phyloP scores from a whole-genome alignment of 768 basidiomycete genomes.

The Leucocoprinus leucothites region DNA sequence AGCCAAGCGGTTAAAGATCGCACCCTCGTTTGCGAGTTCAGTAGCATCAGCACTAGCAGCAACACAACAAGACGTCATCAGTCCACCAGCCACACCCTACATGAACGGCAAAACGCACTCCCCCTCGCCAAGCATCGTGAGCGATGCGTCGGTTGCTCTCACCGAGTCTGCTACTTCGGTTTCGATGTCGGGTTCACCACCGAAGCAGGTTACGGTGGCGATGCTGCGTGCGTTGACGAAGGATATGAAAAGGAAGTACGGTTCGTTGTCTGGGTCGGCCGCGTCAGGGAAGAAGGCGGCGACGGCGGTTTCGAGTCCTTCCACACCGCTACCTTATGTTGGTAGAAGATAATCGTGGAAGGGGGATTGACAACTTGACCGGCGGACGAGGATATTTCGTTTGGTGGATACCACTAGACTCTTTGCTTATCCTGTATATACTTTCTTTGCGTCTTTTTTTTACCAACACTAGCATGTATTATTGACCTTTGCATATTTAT shows the following conservation, averaged over 20 bases:
- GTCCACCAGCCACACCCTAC: slow-evolving; percentile 9
- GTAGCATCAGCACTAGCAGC: too few relatives aligned
- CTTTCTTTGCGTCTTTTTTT: too few relatives aligned
- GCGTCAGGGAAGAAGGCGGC: background rate
- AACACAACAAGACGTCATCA: background rate
- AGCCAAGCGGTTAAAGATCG: slow-evolving; percentile 11
- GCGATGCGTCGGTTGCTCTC: slow-evolving; percentile 5
- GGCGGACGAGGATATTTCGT: background rate
- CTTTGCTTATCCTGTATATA: too few relatives aligned
- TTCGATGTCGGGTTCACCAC: slow-evolving; percentile 40
- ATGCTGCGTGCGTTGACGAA: slow-evolving; percentile 63
- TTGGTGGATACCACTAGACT: background rate
- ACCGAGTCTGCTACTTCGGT: slow-evolving; percentile 27
- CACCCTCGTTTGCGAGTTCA: too few relatives aligned
- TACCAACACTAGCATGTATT: too few relatives aligned
- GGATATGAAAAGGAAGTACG: slow-evolving; percentile 49
- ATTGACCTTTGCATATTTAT: too few relatives aligned
- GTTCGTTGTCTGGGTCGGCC: background rate
- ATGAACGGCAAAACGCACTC: slow-evolving; percentile 12
- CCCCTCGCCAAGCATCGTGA: slow-evolving; percentile 11
- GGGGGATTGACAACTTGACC: too few relatives aligned
- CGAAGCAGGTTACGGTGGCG: slow-evolving; percentile 49
- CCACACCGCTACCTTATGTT: too few relatives aligned
- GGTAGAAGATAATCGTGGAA: too few relatives aligned
- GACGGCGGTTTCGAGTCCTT: background rate